Base-by-base conservation (phyloP, 805 yeast genomes). In the Candida gorgasii region DNA sequence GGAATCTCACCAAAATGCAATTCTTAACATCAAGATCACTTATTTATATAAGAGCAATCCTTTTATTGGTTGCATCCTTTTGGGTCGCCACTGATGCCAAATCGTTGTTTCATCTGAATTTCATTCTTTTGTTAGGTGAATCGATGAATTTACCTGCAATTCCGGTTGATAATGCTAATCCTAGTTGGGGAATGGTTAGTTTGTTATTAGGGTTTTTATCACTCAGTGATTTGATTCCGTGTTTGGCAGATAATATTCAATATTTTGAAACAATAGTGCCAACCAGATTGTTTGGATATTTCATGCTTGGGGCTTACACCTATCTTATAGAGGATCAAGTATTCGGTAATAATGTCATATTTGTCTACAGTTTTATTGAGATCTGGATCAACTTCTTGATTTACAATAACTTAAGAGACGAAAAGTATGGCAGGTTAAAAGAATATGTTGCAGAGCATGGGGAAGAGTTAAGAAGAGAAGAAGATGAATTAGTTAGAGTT, bases 311-410 rank as follows among this genome's bases (percentile, higher is more conserved):
- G 6, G 70, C 70, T 3, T 72, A 70, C 48, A 61, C 81, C 18
- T 80, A 79, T 53, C 40, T 74, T 31, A 72, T 73, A 42, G 62
- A 63, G n/a, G 58, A 65, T 33, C 68, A 72, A 15, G 58, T 63
- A 17, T 44, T 84, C n/a, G 79, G 84, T 54, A 84, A 84, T 61
- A 81, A 79, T 54, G 63, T 79, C 35, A 76, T 82, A 3, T 82
- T 85, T 48, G 64, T 75, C 4, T 82, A 75, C 54, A 59, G 79
- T 22, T 82, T 84, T 47, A 53, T 77, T 48, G 93, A 85, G 58
- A 73, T 84, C 23, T 85, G 90, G 89, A 67, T 80, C 53, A 79
- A 82, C 52, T 79, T 82, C 44, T 63, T 84, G 49, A 71, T 82
- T 24, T 84, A 72, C 59, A 77, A 74, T 54, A 72, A 82, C 32